Conservation (phyloP, 176 grass and related monocot species). For the Carex myosuroides region DNA sequence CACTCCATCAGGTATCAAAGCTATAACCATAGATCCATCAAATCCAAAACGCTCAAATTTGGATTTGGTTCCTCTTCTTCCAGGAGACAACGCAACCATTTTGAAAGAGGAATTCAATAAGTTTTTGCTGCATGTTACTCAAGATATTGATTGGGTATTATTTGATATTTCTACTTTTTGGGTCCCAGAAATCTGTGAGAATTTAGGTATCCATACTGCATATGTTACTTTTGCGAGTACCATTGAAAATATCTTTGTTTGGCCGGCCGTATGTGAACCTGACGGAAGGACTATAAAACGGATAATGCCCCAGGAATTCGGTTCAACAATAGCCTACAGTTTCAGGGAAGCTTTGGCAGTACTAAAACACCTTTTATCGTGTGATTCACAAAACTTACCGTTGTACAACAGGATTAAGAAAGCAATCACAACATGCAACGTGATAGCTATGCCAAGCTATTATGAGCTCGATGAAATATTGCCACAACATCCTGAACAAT, state of each 20-base stretch:
- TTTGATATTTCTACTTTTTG: constrained; percentile 1
- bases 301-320: not conserved
- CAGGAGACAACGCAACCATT: not conserved
- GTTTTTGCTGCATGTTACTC: not conserved
- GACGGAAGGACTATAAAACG: too few relatives aligned
- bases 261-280: too few relatives aligned
- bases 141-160: not conserved
- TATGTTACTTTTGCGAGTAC: not conserved
- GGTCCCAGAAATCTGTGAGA: not conserved
- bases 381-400: too few relatives aligned
- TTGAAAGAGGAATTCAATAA: not conserved
- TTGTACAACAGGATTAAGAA: not conserved
- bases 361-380: not conserved
- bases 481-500: not conserved
- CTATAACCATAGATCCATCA: not conserved
- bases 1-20: not conserved
- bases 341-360: not conserved
- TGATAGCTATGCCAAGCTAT: not conserved
- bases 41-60: not conserved
- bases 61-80: constrained; percentile 16
- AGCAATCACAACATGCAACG: not conserved
- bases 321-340: not conserved
- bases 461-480: not conserved
- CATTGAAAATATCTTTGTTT: too few relatives aligned
- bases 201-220: not conserved